These are phyloP conservation scores for Drechslerella stenobrocha DNA, from an alignment of 2,329 filamentous ascomycete genomes.

Conservation along the genomic window DNA sequence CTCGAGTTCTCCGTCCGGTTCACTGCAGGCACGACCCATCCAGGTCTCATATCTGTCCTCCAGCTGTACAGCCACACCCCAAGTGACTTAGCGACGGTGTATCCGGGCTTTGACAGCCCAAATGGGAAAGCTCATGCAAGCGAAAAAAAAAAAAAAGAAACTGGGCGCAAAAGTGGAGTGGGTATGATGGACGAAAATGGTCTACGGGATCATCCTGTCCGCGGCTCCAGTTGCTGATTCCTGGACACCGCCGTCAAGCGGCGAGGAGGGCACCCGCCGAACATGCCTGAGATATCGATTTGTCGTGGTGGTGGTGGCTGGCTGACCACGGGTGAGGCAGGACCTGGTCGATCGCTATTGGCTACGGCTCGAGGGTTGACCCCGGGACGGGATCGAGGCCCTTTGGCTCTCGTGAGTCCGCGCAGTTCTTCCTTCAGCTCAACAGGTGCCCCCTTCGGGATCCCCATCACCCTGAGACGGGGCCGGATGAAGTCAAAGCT, in stretches of 20 bases:
- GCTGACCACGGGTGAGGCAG: constrained; percentile 22
- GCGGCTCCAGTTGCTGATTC: constrained; percentile 44
- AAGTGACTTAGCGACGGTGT: constrained; percentile 46
- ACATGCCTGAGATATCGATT: constrained; percentile 10
- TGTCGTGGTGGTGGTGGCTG: constrained; percentile 32
- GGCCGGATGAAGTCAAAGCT: constrained; percentile 11
- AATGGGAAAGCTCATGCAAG: constrained; percentile 48
- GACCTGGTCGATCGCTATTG: constrained; percentile 27
- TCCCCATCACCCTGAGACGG: neutral
- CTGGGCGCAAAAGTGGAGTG: constrained; percentile 15
- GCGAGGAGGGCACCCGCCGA: constrained; percentile 9
- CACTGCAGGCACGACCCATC: constrained; percentile 38
- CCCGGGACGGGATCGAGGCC: constrained; percentile 17
- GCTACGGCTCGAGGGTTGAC: constrained; percentile 10
- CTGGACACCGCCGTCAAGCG: constrained; percentile 7
- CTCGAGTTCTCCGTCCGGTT: neutral
- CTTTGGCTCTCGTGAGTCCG: constrained; percentile 40
- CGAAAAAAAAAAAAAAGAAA: constrained; percentile 23
- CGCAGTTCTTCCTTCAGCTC: constrained; percentile 38
- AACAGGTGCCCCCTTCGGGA: constrained; percentile 14
- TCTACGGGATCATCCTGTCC: constrained; percentile 28
- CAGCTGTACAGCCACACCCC: constrained; percentile 46
- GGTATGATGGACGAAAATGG: constrained; percentile 47
- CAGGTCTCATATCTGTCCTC: constrained; percentile 13
- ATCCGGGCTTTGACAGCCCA: constrained; percentile 44